phyloP scores from a whole-genome alignment of 306 rosid genomes.

The Bauhinia variegata region DNA sequence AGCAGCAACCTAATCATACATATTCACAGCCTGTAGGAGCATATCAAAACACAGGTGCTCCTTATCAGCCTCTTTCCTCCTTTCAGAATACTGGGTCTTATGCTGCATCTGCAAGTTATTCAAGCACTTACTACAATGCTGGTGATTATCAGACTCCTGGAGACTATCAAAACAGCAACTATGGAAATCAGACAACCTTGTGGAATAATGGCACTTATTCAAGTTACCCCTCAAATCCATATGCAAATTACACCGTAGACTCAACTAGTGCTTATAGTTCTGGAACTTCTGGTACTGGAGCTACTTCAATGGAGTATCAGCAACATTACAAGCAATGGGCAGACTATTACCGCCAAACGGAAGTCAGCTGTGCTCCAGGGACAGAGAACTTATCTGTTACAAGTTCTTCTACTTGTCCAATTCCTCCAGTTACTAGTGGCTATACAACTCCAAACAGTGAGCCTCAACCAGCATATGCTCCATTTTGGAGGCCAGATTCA shows the following conservation, averaged over 20 bases:
- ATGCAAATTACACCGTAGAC: conserved; percentile 72
- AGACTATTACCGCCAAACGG: conserved; percentile 89
- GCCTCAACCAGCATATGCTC: conserved; percentile 63
- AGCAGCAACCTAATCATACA: conserved; percentile 85
- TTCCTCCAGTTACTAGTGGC: conserved; percentile 61
- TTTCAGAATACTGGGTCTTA: conserved; percentile 99
- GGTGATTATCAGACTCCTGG: conserved; percentile 99
- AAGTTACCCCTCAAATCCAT: conserved; percentile 73
- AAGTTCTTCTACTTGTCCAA: conserved; percentile 59
- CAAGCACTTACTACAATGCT: conserved; percentile 99
- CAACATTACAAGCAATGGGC: conserved; percentile 90
- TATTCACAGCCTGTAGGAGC: conserved; percentile 98
- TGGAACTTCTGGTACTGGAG: conserved; percentile 61
- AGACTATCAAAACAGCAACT: conserved; percentile 79
- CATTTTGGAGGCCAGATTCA: conserved; percentile 82
- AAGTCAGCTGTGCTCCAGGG: conserved; percentile 99
- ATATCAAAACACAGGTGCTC: conserved; percentile 99
- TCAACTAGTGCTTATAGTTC: conserved; percentile 68
- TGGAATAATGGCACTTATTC: conserved; percentile 85
- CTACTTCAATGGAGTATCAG: conserved; percentile 71
- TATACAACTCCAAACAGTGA: conserved; percentile 62
- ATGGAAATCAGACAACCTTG: conserved; percentile 66
- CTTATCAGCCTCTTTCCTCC: conserved; percentile 99
- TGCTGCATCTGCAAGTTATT: conserved; percentile 97
- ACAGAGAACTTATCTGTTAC: conserved; percentile 82